Evolutionary conservation across 352 stramenopile genomes (phyloP).

Genomic region (Globisporangium mamillatum): DNA sequence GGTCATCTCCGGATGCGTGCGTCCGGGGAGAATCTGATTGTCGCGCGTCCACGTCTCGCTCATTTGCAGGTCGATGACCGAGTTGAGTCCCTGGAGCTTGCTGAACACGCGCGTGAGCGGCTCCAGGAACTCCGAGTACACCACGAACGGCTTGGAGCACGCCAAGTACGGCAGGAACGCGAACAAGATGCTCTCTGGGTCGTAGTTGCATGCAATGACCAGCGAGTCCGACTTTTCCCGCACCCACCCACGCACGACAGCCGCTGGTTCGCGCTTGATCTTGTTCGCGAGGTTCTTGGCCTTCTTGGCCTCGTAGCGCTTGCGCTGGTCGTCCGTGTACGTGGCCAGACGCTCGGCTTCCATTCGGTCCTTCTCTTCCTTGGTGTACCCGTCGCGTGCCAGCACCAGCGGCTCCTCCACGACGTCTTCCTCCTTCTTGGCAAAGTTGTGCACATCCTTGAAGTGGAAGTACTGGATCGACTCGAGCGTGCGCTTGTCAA

Average conservation of each 20-base stretch:
- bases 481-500: conserved; percentile 71
- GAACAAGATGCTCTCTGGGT: conserved; percentile 86
- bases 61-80: conserved; percentile 92
- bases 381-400: conserved; percentile 49
- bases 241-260: conserved; percentile 70
- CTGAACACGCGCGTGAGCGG: conserved; percentile 90
- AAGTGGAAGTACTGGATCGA: conserved; percentile 79
- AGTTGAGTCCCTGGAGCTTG: conserved; percentile 85
- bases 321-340: conserved; percentile 80
- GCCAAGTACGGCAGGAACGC: conserved; percentile 88
- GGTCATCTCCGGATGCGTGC: conserved; percentile 95
- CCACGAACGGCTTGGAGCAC: conserved; percentile 92
- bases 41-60: conserved; percentile 96
- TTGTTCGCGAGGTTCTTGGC: conserved; percentile 68
- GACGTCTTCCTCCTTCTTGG: conserved; percentile 53
- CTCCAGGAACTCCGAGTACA: conserved; percentile 94
- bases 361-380: conserved; percentile 56
- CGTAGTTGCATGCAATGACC: conserved; percentile 90
- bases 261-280: conserved; percentile 63
- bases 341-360: conserved; percentile 78
- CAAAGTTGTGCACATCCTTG: conserved; percentile 50
- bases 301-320: conserved; percentile 79
- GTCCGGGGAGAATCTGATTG: conserved; percentile 91
- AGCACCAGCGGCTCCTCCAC: conserved; percentile 31
- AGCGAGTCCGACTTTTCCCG: conserved; percentile 77